These are phyloP conservation scores for Collybiopsis confluens DNA, from an alignment of 768 basidiomycete species.

Conservation along the genomic window DNA sequence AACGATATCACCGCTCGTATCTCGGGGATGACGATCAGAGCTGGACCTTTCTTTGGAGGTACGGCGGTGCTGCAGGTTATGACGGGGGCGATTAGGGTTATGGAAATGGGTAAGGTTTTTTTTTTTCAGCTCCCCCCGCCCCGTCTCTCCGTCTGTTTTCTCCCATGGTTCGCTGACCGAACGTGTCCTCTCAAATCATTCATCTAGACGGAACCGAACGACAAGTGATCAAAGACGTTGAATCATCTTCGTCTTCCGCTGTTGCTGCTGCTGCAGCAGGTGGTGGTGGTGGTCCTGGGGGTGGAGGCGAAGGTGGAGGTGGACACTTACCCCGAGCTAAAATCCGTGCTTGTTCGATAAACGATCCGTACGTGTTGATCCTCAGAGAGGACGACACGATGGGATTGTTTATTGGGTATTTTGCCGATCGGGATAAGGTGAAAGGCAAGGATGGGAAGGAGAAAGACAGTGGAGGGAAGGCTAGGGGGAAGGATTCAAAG, in stretches of 20 bases:
- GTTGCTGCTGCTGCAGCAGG: too few relatives aligned
- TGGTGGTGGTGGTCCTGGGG: too few relatives aligned
- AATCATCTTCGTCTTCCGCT: conserved; percentile 21
- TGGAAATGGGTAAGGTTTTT: too few relatives aligned
- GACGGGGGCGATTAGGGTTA: conserved; percentile 71
- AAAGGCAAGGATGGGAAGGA: conserved; percentile 35
- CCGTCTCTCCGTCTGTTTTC: too few relatives aligned
- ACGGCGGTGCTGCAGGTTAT: conserved; percentile 86
- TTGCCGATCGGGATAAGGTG: background rate
- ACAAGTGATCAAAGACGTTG: conserved; percentile 78
- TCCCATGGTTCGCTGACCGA: too few relatives aligned
- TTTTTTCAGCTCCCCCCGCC: too few relatives aligned
- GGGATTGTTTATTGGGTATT: conserved; percentile 69
- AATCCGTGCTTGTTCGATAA: conserved; percentile 79
- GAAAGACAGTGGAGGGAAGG: conserved; percentile 53
- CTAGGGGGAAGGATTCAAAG: too few relatives aligned
- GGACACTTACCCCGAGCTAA: conserved; percentile 67
- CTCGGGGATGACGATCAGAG: conserved; percentile 75
- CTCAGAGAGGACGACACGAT: conserved; percentile 82
- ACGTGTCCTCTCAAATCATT: too few relatives aligned
- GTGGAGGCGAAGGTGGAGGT: too few relatives aligned
- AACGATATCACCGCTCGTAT: conserved; percentile 69
- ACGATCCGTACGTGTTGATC: conserved; percentile 83
- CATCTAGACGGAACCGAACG: conserved; percentile 86
- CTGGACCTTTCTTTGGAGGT: conserved; percentile 80